These are phyloP conservation scores for Sclerotinia subarctica DNA, from an alignment of 2,329 filamentous ascomycete species.

Conservation along the genomic window DNA sequence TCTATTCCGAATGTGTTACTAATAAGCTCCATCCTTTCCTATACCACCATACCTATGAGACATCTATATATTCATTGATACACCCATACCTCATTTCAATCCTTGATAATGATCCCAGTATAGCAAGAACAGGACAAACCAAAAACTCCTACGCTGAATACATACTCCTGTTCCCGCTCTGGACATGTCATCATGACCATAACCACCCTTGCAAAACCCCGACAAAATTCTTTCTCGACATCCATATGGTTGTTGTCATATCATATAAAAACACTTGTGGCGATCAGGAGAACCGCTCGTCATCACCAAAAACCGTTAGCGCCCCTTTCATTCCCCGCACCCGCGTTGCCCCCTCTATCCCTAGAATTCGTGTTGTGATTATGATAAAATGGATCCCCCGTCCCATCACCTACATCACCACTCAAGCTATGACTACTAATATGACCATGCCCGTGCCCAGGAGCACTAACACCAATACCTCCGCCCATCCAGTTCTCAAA, in stretches of 20 bases:
- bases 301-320: neutral
- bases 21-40: neutral
- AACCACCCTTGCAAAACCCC: neutral
- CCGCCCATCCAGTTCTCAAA: slow-evolving; percentile 57
- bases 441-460: neutral
- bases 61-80: neutral
- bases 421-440: neutral
- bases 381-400: neutral
- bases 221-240: neutral
- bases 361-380: neutral
- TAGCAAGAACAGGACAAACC: neutral
- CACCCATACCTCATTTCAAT: neutral
- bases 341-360: neutral
- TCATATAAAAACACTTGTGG: neutral
- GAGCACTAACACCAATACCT: neutral
- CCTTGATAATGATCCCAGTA: neutral
- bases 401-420: neutral
- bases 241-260: neutral
- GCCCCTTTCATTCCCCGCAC: neutral
- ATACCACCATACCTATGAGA: neutral
- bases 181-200: neutral
- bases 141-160: slow-evolving; percentile 6
- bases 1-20: neutral
- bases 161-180: neutral
- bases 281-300: neutral